Conservation (phyloP, 495 filamentous ascomycete genomes). For the Hypoxylon fuscum region DNA sequence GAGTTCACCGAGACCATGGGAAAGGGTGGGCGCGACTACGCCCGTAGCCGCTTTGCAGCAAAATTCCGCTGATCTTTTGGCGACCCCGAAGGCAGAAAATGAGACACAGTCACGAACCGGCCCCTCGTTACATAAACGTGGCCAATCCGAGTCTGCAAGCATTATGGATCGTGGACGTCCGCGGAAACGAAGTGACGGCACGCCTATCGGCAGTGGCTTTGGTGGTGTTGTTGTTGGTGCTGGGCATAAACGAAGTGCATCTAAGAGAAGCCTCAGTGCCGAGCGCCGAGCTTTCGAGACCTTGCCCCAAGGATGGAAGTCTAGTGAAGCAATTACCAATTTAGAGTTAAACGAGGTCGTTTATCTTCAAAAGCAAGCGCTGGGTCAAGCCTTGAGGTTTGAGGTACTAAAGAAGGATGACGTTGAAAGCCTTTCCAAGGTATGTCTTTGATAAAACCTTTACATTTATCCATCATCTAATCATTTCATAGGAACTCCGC, state of each 20-base stretch:
- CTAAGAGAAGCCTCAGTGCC: slow-evolving; percentile 52
- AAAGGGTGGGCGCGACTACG: slow-evolving; percentile 39
- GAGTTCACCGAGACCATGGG: slow-evolving; percentile 58
- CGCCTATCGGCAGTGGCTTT: slow-evolving; percentile 34
- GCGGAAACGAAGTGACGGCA: slow-evolving; percentile 55
- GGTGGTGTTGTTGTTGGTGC: slow-evolving; percentile 16
- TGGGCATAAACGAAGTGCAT: slow-evolving; percentile 45
- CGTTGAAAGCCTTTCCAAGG: slow-evolving; percentile 70
- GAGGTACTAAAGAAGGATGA: slow-evolving; percentile 73
- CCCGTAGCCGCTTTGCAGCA: slow-evolving; percentile 40
- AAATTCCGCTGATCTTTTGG: slow-evolving; percentile 27
- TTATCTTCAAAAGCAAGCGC: slow-evolving; percentile 67
- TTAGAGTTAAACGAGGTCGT: slow-evolving; percentile 62
- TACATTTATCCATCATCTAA: slow-evolving; percentile 21
- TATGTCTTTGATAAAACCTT: slow-evolving; percentile 49
- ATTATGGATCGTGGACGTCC: slow-evolving; percentile 69
- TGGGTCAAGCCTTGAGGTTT: slow-evolving; percentile 70
- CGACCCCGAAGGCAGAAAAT: slow-evolving; percentile 46
- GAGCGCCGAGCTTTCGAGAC: slow-evolving; percentile 62
- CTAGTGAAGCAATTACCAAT: slow-evolving; percentile 57
- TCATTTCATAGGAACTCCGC: slow-evolving; percentile 65
- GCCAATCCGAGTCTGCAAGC: slow-evolving; percentile 65
- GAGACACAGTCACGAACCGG: slow-evolving; percentile 43
- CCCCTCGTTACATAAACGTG: slow-evolving; percentile 53
- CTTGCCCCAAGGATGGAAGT: slow-evolving; percentile 66